Percentiles rank a stretch among this genome's conserved stretches.
phyloP scores from a whole-genome alignment of 345 rosid genomes.

The Murraya koenigii region DNA sequence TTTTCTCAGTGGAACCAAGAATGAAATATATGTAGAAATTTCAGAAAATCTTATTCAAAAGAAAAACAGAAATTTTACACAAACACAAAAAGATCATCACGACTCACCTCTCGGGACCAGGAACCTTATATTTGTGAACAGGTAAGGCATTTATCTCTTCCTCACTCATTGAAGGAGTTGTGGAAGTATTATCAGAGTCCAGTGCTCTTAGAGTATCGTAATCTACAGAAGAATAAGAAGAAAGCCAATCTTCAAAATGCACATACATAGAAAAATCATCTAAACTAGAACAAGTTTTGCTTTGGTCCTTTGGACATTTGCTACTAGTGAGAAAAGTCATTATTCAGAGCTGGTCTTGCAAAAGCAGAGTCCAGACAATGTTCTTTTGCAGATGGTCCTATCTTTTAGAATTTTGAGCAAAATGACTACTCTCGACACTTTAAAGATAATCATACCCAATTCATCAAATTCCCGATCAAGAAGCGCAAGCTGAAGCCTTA shows the following conservation, averaged over 20 bases:
- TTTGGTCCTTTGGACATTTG: constrained; percentile 1
- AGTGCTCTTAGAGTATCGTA: constrained; percentile 69
- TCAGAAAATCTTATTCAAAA: not conserved
- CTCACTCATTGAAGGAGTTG: constrained; percentile 61
- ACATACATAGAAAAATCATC: not conserved
- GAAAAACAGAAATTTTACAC: not conserved
- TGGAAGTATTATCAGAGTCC: constrained; percentile 49
- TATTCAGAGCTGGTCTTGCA: not conserved
- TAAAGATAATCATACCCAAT: constrained; percentile 39
- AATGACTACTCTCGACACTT: not conserved
- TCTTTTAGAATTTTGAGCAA: not conserved
- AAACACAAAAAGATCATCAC: too few relatives aligned
- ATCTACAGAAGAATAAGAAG: constrained; percentile 39
- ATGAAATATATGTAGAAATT: not conserved
- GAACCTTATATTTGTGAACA: constrained; percentile 56
- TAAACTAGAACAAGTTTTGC: not conserved
- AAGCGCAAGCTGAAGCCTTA: constrained; percentile 76
- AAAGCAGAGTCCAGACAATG: not conserved
- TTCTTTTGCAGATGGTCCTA: not conserved
- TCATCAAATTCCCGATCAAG: constrained; percentile 75
- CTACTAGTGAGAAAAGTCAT: not conserved
- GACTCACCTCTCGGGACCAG: constrained; percentile 44
- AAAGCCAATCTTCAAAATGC: not conserved
- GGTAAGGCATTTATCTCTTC: constrained; percentile 78
- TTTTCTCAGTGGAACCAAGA: not conserved